Evolutionary conservation across 2,329 filamentous ascomycete species (phyloP).

Genomic region (Sporothrix brunneoviolacea): DNA sequence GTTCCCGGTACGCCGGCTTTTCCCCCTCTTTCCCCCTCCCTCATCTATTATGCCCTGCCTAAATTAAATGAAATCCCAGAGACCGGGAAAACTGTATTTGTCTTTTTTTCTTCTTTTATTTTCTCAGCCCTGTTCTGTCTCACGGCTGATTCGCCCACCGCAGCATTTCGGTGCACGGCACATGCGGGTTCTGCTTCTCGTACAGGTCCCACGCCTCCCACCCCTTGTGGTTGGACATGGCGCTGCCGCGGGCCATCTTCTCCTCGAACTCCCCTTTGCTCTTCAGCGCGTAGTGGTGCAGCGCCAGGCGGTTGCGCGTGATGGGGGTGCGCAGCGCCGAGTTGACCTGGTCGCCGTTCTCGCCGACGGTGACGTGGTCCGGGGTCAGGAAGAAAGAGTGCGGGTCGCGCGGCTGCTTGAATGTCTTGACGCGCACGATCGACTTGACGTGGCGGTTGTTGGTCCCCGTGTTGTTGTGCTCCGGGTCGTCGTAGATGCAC

Average conservation of each 20-base stretch:
- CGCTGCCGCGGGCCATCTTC: conserved; percentile 16
- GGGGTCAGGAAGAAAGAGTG: conserved; percentile 11
- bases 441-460: conserved; percentile 16
- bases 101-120: too few species aligned
- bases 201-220: conserved; percentile 10
- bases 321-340: conserved; percentile 6
- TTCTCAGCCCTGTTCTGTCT: too few species aligned
- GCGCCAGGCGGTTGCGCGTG: conserved; percentile 12
- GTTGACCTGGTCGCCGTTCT: conserved; percentile 11
- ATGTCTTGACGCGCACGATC: conserved; percentile 10
- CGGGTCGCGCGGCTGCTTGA: conserved; percentile 9
- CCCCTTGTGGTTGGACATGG: conserved; percentile 16
- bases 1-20: too few species aligned
- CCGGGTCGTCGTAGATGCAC: conserved; percentile 12
- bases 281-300: conserved; percentile 16
- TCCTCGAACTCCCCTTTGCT: conserved; percentile 14
- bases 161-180: conserved; percentile 12
- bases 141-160: too few species aligned
- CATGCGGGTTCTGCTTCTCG: conserved; percentile 7
- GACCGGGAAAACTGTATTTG: too few species aligned
- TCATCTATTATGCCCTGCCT: too few species aligned
- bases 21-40: too few species aligned
- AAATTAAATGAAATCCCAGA: too few species aligned
- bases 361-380: conserved; percentile 11
- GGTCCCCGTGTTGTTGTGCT: conserved; percentile 1